Evolutionary conservation across 2,329 filamentous ascomycete species (phyloP), one percentile per base, ranked within the genome.

Genomic region (Pseudogymnoascus sp.): DNA sequence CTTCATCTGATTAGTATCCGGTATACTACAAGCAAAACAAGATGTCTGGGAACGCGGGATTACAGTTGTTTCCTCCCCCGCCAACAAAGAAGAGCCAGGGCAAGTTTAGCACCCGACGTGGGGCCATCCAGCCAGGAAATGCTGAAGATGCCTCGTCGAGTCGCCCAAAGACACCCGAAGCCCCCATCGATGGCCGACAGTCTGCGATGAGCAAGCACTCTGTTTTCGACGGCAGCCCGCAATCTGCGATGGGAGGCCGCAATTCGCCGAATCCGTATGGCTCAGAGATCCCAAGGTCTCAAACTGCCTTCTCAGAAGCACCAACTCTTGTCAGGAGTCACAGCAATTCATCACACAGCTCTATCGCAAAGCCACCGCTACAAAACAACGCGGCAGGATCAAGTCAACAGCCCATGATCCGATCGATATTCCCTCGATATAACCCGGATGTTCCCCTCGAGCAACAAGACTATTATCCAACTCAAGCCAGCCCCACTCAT

Each of bases 371-470:
- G 25, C 82, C 81, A 13, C 68, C 80, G 69, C 27, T 75, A 77
- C 25, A 72, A 74, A 48, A 59, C 31, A 25, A 13, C 27, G 52
- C 52, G 29, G 52, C 5, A 18, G 52, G 52, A 27, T 18, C 66
- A 45, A 65, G 63, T 37, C 61, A 68, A 63, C 75, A 74, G 64
- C 73, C 75, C 5, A 76, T 80, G 0, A 80, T 89, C 68, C 81
- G 83, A 33, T 92, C 88, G 25, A 91, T 92, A 68, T 92, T 92
- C 68, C 89, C 89, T 6, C 80, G 82, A 31, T 92, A 91, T 70
- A 86, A 92, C 69, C 86, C 85, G 2, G 81, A 80, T 1, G 71
- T 90, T 25, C 79, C 87, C 4, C 79, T 90, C 2, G 79, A 84
- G 61, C 82, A 85, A 62, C 89, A 92, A 69, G 75, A 83, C 55